Evolutionary conservation across 1,284 basidiomycete genomes (phyloP).

Genomic region (Pseudozyma thailandica): DNA sequence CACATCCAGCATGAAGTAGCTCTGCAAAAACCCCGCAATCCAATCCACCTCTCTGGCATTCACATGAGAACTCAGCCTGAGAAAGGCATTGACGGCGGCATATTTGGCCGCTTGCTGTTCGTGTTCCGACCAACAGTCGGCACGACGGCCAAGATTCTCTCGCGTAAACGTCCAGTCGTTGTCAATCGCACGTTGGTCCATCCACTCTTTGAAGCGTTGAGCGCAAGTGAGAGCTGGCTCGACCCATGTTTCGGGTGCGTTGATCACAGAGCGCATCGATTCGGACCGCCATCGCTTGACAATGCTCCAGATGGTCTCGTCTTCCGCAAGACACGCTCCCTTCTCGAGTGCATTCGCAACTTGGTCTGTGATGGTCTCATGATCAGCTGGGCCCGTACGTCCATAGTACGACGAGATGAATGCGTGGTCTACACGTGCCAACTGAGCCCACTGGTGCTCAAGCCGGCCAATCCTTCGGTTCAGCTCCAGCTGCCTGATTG

Average conservation of each 20-base stretch:
- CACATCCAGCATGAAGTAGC: constrained; percentile 38
- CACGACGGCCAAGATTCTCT: constrained; percentile 4
- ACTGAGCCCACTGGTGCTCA: constrained; percentile 14
- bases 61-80: constrained; percentile 26
- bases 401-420: constrained; percentile 26
- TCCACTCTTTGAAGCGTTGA: constrained; percentile 6
- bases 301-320: constrained; percentile 26
- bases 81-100: constrained; percentile 38
- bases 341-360: constrained; percentile 1
- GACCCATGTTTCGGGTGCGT: not conserved
- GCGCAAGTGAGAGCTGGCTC: not conserved
- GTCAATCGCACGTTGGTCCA: constrained; percentile 3
- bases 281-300: constrained; percentile 12
- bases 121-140: constrained; percentile 37
- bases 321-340: constrained; percentile 1
- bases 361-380: not conserved
- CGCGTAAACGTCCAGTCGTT: constrained; percentile 29
- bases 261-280: constrained; percentile 7
- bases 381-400: constrained; percentile 7
- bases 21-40: constrained; percentile 42
- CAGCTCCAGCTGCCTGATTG: constrained; percentile 16
- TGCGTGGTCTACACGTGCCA: constrained; percentile 12
- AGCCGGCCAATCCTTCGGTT: not conserved
- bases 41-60: constrained; percentile 34
- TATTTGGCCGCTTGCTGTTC: constrained; percentile 46